These are phyloP conservation scores for Coemansia sp. DNA, from an alignment of 192 early-diverging fungal genomes.

Conservation along the genomic window DNA sequence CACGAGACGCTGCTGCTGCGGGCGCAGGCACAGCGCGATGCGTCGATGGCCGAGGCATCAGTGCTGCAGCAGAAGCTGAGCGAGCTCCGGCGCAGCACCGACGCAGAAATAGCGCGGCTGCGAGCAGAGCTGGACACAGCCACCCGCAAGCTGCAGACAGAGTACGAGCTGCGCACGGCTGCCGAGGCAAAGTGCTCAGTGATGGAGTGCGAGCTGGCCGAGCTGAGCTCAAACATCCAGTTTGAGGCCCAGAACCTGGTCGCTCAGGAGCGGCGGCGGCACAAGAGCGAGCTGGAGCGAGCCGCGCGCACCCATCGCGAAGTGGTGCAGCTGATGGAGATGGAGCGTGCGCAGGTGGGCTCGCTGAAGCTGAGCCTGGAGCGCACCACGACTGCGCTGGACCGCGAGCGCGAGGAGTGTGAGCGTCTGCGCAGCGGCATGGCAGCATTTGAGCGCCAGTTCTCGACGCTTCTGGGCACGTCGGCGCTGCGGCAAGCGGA, in stretches of 20 bases:
- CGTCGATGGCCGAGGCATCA: constrained; percentile 29
- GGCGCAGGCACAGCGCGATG: constrained; percentile 35
- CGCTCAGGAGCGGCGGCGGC: constrained; percentile 39
- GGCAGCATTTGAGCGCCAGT: constrained; percentile 36
- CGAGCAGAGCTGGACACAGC: constrained; percentile 16
- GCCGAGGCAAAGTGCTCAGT: constrained; percentile 48
- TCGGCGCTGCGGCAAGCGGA: background rate
- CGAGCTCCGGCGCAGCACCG: constrained; percentile 11
- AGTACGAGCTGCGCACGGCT: constrained; percentile 48
- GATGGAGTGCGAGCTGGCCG: constrained; percentile 52
- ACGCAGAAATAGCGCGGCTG: constrained; percentile 19
- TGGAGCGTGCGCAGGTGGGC: constrained; percentile 42
- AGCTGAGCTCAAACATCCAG: constrained; percentile 50
- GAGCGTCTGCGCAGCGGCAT: constrained; percentile 24
- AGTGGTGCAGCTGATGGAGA: constrained; percentile 37
- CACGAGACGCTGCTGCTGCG: constrained; percentile 37
- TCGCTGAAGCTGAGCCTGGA: constrained; percentile 44
- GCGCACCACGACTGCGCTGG: constrained; percentile 19
- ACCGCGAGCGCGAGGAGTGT: constrained; percentile 25
- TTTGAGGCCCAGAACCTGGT: constrained; percentile 48
- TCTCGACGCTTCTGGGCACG: constrained; percentile 7
- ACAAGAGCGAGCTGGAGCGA: constrained; percentile 32
- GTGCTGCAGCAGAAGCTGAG: constrained; percentile 23
- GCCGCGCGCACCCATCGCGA: constrained; percentile 18
- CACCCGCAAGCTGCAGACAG: constrained; percentile 23